Conservation (phyloP, 495 filamentous ascomycete species). For the Sabuloglossum arenarium region DNA sequence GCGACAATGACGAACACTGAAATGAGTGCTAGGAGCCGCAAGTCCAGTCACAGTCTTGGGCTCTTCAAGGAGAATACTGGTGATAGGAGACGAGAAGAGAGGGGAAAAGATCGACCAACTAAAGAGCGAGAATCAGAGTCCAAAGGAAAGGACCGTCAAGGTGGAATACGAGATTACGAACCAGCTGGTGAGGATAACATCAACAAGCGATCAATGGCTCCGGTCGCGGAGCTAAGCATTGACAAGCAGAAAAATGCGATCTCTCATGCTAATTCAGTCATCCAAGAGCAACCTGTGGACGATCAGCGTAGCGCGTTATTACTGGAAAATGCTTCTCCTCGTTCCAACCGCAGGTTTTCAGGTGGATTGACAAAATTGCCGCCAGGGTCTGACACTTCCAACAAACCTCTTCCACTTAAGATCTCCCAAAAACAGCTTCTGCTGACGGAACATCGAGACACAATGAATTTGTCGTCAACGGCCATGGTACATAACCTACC, state of each 20-base stretch:
- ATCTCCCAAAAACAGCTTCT: not conserved
- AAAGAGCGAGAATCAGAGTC: not conserved
- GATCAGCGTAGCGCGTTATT: not conserved
- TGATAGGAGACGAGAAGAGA: constrained; percentile 16
- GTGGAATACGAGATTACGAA: not conserved
- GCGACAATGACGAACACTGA: constrained; percentile 60
- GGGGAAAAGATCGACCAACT: constrained; percentile 15
- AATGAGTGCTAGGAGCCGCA: constrained; percentile 66
- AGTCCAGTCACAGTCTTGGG: constrained; percentile 79
- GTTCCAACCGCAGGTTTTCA: not conserved
- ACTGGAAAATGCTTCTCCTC: not conserved
- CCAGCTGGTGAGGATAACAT: not conserved
- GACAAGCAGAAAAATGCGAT: not conserved
- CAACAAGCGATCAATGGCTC: not conserved
- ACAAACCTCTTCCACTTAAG: not conserved
- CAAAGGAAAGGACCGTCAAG: not conserved
- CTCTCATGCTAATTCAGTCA: not conserved
- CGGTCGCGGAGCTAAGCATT: not conserved
- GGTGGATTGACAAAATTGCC: not conserved
- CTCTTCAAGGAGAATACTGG: constrained; percentile 80
- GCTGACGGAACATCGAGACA: not conserved
- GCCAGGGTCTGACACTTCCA: not conserved
- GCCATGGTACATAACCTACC: constrained; percentile 20
- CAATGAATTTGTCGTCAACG: constrained; percentile 12
- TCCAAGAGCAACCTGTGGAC: not conserved